Evolutionary conservation across 2,329 filamentous ascomycete species (phyloP).

Genomic region (Didymellaceae sp.): DNA sequence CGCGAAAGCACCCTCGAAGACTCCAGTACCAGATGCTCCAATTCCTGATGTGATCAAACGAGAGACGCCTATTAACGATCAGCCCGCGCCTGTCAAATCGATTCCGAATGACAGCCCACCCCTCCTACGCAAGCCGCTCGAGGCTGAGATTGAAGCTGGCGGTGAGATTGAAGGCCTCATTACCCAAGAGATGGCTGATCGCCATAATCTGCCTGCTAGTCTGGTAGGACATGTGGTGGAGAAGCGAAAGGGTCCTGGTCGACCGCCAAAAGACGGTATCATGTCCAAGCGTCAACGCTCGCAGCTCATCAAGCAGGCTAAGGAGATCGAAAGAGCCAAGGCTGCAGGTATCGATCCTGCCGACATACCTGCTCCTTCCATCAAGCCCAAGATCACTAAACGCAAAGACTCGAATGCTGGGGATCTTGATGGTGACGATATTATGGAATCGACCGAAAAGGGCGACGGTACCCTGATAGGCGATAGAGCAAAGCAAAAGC

Average conservation of each 20-base stretch:
- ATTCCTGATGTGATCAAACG: conserved; percentile 32
- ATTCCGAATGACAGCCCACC: conserved; percentile 39
- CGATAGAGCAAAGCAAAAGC: conserved; percentile 54
- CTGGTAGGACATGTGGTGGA: conserved; percentile 55
- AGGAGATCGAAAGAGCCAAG: conserved; percentile 54
- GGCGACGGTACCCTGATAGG: conserved; percentile 43
- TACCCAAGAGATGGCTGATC: conserved; percentile 48
- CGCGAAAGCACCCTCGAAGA: conserved; percentile 30
- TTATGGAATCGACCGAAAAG: conserved; percentile 48
- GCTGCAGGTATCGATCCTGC: conserved; percentile 48
- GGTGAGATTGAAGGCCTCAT: conserved; percentile 42
- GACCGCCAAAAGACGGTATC: conserved; percentile 81
- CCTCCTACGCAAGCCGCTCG: conserved; percentile 35
- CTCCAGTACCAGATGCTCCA: conserved; percentile 36
- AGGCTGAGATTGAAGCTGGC: conserved; percentile 41
- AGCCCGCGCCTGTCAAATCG: conserved; percentile 30
- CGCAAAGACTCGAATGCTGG: conserved; percentile 48
- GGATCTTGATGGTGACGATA: conserved; percentile 43
- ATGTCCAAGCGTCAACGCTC: conserved; percentile 80
- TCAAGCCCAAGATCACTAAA: conserved; percentile 45
- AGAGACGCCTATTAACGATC: conserved; percentile 39
- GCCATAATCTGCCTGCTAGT: conserved; percentile 48
- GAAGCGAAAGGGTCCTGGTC: conserved; percentile 77
- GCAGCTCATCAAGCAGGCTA: conserved; percentile 65
- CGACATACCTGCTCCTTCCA: conserved; percentile 41